A percentile compares a stretch with the other conserved stretches of the same genome.
phyloP scores from a whole-genome alignment of 1,139 yeast genomes.

The Taphrina deformans region DNA sequence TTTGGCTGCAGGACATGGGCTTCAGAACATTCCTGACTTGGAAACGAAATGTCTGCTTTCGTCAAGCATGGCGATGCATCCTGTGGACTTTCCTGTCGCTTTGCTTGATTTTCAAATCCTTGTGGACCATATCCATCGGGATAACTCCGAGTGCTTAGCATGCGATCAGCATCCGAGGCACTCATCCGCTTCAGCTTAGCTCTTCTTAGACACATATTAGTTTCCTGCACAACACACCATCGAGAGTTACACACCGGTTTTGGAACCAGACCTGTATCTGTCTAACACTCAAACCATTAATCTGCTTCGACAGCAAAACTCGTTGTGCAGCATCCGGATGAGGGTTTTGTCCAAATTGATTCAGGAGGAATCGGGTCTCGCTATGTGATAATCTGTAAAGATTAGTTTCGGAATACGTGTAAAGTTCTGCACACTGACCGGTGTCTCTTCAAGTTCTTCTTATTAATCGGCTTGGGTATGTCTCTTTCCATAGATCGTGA shows the following conservation, averaged over 20 bases:
- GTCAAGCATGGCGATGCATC: background rate
- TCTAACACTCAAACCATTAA: slow-evolving; percentile 38
- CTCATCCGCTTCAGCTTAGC: slow-evolving; percentile 32
- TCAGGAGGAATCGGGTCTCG: slow-evolving; percentile 39
- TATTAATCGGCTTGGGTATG: slow-evolving; percentile 1
- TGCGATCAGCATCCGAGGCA: slow-evolving; percentile 29
- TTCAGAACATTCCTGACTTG: background rate
- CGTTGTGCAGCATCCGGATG: slow-evolving; percentile 37
- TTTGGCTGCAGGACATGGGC: background rate
- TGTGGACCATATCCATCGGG: slow-evolving; percentile 23
- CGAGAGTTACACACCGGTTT: slow-evolving; percentile 35
- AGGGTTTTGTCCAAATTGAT: slow-evolving; percentile 38
- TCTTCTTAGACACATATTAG: background rate
- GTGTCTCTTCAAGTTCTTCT: slow-evolving; percentile 32
- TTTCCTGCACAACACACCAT: background rate
- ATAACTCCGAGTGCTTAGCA: slow-evolving; percentile 25
- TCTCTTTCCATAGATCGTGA: background rate
- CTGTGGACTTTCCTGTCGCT: background rate
- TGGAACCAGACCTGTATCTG: slow-evolving; percentile 41
- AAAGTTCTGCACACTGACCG: slow-evolving; percentile 2
- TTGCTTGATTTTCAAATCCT: background rate
- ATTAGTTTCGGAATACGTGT: background rate
- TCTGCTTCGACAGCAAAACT: slow-evolving; percentile 37
- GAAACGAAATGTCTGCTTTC: background rate
- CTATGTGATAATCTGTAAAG: slow-evolving; percentile 36